Evolutionary conservation across 805 yeast species (phyloP).

Genomic region (Saturnispora sanitii): DNA sequence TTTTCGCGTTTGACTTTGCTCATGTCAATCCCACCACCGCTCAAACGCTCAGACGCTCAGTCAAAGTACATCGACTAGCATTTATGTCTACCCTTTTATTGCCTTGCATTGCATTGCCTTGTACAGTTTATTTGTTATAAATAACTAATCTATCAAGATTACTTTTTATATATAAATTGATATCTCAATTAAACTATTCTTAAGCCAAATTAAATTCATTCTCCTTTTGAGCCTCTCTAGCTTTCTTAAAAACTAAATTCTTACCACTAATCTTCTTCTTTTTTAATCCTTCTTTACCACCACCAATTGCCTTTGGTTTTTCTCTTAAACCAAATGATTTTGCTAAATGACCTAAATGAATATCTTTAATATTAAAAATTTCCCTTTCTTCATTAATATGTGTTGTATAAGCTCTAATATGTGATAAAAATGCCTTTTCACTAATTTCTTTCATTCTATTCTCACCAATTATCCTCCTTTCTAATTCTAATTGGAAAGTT

Average conservation of each 20-base stretch:
- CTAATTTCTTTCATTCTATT: slow-evolving; percentile 53
- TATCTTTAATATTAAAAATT: slow-evolving; percentile 66
- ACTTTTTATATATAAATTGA: no score
- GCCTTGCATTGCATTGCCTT: no score
- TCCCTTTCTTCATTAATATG: slow-evolving; percentile 75
- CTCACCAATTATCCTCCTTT: slow-evolving; percentile 77
- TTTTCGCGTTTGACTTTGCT: no score
- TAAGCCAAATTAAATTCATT: slow-evolving; percentile 61
- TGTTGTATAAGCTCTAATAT: slow-evolving; percentile 91
- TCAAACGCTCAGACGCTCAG: no score
- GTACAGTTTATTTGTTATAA: no score
- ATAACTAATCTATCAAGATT: no score
- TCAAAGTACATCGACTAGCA: no score
- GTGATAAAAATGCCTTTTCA: slow-evolving; percentile 74
- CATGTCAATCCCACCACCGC: no score
- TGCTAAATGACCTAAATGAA: slow-evolving; percentile 94
- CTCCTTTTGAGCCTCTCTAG: slow-evolving; percentile 57
- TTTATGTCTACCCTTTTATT: no score
- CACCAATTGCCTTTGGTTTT: slow-evolving; percentile 67
- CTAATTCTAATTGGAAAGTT: slow-evolving; percentile 87
- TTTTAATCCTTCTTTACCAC: slow-evolving; percentile 26
- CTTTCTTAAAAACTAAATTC: slow-evolving; percentile 67
- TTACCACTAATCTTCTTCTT: slow-evolving; percentile 56
- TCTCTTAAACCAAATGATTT: slow-evolving; percentile 92
- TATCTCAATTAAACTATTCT: neutral